Evolutionary conservation across 2,329 filamentous ascomycete species (phyloP).

Genomic region (Trichoderma harzianum): DNA sequence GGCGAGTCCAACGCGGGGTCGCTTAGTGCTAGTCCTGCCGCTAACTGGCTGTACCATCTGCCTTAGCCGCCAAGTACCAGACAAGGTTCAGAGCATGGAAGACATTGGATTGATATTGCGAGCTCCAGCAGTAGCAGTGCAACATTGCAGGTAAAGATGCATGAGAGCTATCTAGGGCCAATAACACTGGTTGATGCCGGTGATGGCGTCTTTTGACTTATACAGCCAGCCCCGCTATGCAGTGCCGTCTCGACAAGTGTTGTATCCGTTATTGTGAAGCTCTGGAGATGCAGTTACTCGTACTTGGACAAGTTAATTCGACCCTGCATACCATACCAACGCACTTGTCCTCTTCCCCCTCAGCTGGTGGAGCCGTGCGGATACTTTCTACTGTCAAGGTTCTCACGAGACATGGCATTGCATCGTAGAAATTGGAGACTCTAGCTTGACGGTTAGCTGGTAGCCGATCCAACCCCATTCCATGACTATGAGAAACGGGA

Average conservation of each 20-base stretch:
- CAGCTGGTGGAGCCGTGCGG: neutral
- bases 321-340: neutral
- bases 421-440: neutral
- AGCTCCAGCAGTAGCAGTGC: neutral
- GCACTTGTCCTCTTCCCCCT: neutral
- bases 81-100: neutral
- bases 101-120: neutral
- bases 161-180: neutral
- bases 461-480: neutral
- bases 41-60: neutral
- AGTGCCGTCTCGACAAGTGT: neutral
- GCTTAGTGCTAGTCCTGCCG: neutral
- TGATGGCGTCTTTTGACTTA: neutral
- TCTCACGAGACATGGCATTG: neutral
- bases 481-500: neutral
- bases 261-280: neutral
- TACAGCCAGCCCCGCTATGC: neutral
- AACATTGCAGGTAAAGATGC: neutral
- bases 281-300: neutral
- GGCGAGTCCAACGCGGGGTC: conserved; percentile 10
- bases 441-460: neutral
- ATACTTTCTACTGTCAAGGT: neutral
- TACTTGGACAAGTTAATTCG: neutral
- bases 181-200: neutral
- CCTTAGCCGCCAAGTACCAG: neutral